Evolutionary conservation across 75 land plant species (phyloP), one percentile per base, ranked within the genome.

Genomic region (Pinus tabuliformis): DNA sequence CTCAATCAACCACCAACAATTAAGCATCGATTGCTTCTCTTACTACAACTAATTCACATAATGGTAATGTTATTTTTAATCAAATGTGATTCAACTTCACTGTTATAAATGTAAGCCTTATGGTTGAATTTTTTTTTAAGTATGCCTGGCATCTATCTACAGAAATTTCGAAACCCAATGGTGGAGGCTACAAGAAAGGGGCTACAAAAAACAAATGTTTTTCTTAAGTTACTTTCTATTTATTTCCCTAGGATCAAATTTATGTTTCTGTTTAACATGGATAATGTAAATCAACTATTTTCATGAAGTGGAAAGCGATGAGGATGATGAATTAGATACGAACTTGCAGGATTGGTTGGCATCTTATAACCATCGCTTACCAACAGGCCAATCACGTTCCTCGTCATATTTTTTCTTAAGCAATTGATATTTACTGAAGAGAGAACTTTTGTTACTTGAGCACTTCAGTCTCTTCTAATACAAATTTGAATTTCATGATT

Each of bases 281-380:
- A 68, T 39, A 22, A 72, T 18, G 33, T 56, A 8, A 49, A n/a
- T 56, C 9, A 6, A 3, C 12, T 56, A 17, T 72, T 72, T 72
- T 24, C 74, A 72, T 58, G 74, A 72, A 15, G 75, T 81, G 7
- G 73, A 73, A 17, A 83, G 79, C 17, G 89, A 89, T 5, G 90
- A 87, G 0, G 39, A 68, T 11, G 90, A 78, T 6, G 81, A 81
- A 57, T 90, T 83, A 54, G 28, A 85, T 18, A 74, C 54, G 1
- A 81, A 58, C 0, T 74, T 86, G 52, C 79, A 75, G 60, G 84
- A 86, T 7, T 75, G 89, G 3, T 78, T 91, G 33, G 89, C 91
- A n/a, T 70, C 77, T 1, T 91, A 88, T 28, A 91, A 86, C 39
- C 74, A 86, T 1, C 77, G 85, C 0, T 84, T 82, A 33, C 82